These are phyloP conservation scores for Polytrichum commune DNA, from an alignment of 225 moss, liverwort and hornwort genomes.

Conservation along the genomic window DNA sequence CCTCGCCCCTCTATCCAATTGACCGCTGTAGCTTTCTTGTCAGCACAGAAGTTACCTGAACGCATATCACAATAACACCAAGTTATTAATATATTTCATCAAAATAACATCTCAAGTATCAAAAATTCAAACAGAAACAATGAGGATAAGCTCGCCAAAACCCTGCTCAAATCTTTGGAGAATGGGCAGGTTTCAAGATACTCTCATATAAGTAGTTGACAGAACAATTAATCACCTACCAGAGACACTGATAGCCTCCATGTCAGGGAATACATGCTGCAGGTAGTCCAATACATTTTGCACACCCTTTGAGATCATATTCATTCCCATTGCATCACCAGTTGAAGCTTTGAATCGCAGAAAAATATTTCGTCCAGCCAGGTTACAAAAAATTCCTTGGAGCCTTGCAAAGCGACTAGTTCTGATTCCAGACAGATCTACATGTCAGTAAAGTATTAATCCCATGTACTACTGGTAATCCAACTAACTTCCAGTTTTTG, in stretches of 20 bases:
- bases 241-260: constrained; percentile 63
- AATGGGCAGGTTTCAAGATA: no score
- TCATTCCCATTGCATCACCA: constrained; percentile 75
- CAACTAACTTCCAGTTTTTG: no score
- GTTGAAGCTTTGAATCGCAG: constrained; percentile 53
- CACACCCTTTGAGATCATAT: constrained; percentile 69
- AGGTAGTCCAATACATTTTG: constrained; percentile 64
- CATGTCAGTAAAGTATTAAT: constrained; percentile 6
- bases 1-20: constrained; percentile 72
- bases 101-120: background rate
- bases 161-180: no score
- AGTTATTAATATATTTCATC: constrained; percentile 4
- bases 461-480: no score
- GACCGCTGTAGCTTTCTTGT: constrained; percentile 68
- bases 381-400: constrained; percentile 46
- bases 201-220: background rate
- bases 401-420: constrained; percentile 70
- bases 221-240: constrained; percentile 22
- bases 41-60: constrained; percentile 66
- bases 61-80: background rate
- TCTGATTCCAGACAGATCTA: constrained; percentile 19
- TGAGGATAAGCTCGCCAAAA: no score
- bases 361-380: constrained; percentile 64
- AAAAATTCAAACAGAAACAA: background rate
- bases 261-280: constrained; percentile 53